These are phyloP conservation scores for Xerocomellus chrysenteron DNA, from an alignment of 768 basidiomycete genomes.

Conservation along the genomic window DNA sequence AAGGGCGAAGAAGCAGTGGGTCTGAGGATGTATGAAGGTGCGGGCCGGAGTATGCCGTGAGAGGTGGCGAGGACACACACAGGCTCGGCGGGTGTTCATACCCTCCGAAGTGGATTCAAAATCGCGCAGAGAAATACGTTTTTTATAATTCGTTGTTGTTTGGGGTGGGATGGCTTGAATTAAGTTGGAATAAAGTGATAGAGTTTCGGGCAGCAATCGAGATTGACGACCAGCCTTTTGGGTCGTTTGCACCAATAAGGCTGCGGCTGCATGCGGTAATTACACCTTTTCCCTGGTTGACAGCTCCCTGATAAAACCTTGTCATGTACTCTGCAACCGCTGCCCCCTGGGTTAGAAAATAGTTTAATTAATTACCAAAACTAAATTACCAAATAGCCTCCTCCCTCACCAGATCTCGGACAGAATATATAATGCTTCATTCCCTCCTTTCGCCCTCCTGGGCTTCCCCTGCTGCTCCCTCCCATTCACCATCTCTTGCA, in stretches of 20 bases:
- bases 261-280: constrained; percentile 30
- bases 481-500: constrained; percentile 14
- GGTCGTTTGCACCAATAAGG: constrained; percentile 40
- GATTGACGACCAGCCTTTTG: constrained; percentile 44
- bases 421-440: constrained; percentile 31
- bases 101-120: background rate
- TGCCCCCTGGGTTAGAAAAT: constrained; percentile 28
- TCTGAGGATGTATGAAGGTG: background rate
- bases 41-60: constrained; percentile 11
- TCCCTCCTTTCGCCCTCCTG: constrained; percentile 17
- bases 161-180: constrained; percentile 23
- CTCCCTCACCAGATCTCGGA: constrained; percentile 31
- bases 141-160: background rate
- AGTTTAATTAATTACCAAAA: constrained; percentile 40
- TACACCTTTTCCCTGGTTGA: constrained; percentile 23
- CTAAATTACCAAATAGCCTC: constrained; percentile 29
- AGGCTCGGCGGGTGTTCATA: background rate
- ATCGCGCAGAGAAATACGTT: background rate
- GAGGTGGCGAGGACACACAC: background rate
- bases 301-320: constrained; percentile 30
- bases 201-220: constrained; percentile 45
- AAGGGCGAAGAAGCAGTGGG: constrained; percentile 19
- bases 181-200: constrained; percentile 56
- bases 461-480: constrained; percentile 1
- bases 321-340: constrained; percentile 13